Evolutionary conservation across 1,284 basidiomycete genomes (phyloP).

Genomic region (Coriolopsis trogii): DNA sequence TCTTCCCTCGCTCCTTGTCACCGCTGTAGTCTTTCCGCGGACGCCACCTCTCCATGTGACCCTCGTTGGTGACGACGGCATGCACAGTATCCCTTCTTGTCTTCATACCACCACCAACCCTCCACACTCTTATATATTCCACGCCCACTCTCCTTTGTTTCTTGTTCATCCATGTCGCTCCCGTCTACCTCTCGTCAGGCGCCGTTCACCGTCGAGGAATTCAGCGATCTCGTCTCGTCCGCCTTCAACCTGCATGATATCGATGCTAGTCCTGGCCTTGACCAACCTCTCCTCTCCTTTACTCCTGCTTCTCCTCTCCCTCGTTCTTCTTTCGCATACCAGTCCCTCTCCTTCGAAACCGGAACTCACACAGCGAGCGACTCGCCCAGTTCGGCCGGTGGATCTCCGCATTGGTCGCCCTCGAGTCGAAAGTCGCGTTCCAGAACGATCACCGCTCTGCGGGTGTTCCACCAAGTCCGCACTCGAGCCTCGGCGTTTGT

Average conservation of each 20-base stretch:
- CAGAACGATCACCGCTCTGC: conserved; percentile 25
- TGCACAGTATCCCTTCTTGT: conserved; percentile 15
- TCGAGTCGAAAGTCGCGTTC: conserved; percentile 18
- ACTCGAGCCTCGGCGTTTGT: conserved; percentile 33
- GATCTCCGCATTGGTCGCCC: conserved; percentile 12
- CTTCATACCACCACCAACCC: conserved; percentile 25
- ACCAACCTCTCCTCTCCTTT: conserved; percentile 16
- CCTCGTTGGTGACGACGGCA: conserved; percentile 1
- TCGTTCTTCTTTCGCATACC: conserved; percentile 1
- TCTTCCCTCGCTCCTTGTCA: conserved; percentile 8
- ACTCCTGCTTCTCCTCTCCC: conserved; percentile 19
- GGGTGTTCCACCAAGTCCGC: conserved; percentile 30
- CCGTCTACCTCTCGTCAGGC: conserved; percentile 14
- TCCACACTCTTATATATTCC: conserved; percentile 16
- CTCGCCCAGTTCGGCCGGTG: conserved; percentile 7
- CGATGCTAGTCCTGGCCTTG: conserved; percentile 6
- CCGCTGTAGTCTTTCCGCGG: background rate
- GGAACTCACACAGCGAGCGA: conserved; percentile 8
- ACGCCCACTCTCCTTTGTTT: conserved; percentile 15
- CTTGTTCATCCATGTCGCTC: conserved; percentile 19
- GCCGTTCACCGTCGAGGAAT: conserved; percentile 29
- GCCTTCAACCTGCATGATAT: conserved; percentile 25
- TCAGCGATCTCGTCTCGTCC: conserved; percentile 27
- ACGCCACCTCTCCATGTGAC: conserved; percentile 10
- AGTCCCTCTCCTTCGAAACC: conserved; percentile 12